Evolutionary conservation across 2,329 filamentous ascomycete species (phyloP), one percentile per base, ranked within the genome.

Genomic region (Clonostachys sp.): DNA sequence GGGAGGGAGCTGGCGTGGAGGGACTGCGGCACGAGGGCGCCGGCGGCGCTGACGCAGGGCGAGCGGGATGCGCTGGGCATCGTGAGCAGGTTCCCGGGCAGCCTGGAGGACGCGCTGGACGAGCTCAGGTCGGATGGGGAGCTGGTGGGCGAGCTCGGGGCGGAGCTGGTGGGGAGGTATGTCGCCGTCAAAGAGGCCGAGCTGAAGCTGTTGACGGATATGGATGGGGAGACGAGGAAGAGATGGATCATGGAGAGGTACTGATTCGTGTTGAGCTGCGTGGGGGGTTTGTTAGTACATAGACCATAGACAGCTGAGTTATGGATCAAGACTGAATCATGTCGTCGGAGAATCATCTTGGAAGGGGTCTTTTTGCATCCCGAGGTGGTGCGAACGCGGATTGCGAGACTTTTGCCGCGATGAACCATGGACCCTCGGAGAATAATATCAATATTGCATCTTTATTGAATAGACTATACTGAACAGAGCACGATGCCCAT

Each of bases 181-280:
- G 41, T 78, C 3, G 61, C 61, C 0, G 70, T 86, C 52, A 89
- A 89, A 68, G 68, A 68, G 50, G 73, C 66, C 2, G 85, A 89
- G 66, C 60, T 74, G 52, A 64, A 65, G 17, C 44, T 62, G 45
- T 38, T 66, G 38, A 50, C 57, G 10, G 57, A 59, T 2, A 80
- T 88, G 75, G 55, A 54, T 0, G 65, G 68, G 5, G 61, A 66
- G 4, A 64, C 76, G 50, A 71, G 74, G 45, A 71, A 73, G 53
- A 61, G 68, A 13, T 89, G 84, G 80, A 63, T 88, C 47, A 74
- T 87, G 51, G 82, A 86, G 58, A 68, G 84, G 52, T 89, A 89
- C 39, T 66, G 47, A 60, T 16, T n/a, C 24, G 24, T 30, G 24
- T 9, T 9, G 24, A 30, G 24, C 24, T 30, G 24, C 24, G 24